A percentile compares a stretch with the other conserved stretches of the same genome.
Evolutionary conservation across 352 stramenopile genomes (phyloP).

Genomic region (Pythium dissotocum): DNA sequence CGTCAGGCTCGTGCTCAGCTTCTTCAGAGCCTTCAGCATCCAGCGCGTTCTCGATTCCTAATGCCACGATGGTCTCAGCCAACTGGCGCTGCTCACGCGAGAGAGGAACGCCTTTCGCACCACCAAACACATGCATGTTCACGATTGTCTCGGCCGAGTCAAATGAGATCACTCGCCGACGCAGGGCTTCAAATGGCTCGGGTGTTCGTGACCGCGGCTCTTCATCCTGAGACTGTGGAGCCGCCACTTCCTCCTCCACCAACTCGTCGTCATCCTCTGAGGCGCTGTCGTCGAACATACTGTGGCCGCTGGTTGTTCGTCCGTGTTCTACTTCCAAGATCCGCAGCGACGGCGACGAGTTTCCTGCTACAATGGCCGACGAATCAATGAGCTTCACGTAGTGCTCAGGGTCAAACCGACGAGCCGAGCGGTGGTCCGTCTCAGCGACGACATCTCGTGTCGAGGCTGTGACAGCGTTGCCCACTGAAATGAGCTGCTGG

Average conservation of each 20-base stretch:
- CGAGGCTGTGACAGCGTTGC: conserved; percentile 59
- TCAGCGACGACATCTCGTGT: conserved; percentile 18
- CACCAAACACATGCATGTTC: conserved; percentile 46
- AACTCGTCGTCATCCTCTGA: conserved; percentile 31
- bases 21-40: conserved; percentile 26
- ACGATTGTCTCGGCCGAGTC: conserved; percentile 78
- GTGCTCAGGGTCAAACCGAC: conserved; percentile 8
- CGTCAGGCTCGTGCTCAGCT: conserved; percentile 28
- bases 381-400: conserved; percentile 30
- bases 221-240: conserved; percentile 18
- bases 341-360: conserved; percentile 12
- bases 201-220: conserved; percentile 7
- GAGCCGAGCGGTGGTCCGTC: neutral
- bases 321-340: conserved; percentile 21
- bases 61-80: conserved; percentile 72
- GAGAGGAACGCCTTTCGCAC: conserved; percentile 25
- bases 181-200: conserved; percentile 60
- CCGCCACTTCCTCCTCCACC: conserved; percentile 27
- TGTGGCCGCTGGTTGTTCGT: conserved; percentile 4
- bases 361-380: conserved; percentile 1
- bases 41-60: conserved; percentile 47
- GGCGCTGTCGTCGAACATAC: conserved; percentile 23
- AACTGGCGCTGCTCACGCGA: conserved; percentile 68
- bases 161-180: conserved; percentile 72
- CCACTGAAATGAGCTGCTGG: conserved; percentile 80